Base-by-base conservation (phyloP, 2,329 filamentous ascomycete genomes). In the Sporothrix protearum region DNA sequence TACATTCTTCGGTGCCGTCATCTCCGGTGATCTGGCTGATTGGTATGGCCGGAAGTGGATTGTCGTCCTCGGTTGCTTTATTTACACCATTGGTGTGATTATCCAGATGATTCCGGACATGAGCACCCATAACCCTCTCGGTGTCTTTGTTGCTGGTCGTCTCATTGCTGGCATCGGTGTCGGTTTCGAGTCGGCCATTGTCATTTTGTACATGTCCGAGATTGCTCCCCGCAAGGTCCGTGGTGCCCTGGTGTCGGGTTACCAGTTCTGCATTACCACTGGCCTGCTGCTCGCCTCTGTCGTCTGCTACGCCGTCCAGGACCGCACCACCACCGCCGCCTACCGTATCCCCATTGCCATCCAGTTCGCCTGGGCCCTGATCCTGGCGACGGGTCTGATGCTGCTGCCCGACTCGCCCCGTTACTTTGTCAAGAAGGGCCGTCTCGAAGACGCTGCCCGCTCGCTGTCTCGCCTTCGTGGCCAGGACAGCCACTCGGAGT, bases 181-280 rank as follows among this genome's bases (percentile, higher is more conserved):
- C 77, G 92, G 92, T 78, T 93, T 93, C 79, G 91, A 92, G 76
- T 93, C 91, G 9, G 91, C 92, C 77, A 89, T 93, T 77, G 89
- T 94, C 80, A 92, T 94, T 78, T 85, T 94, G 73, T 94, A 96
- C 87, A 95, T 96, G 92, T 93, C 90, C 66, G 92, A 94, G 82
- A 92, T 94, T 78, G 82, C 83, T 74, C 90, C 91, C 72, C 87
- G 86, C 80, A 92, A 92, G 80, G 90, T 96, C 75, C 79, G 79
- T 73, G 79, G 79, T 69, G 78, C 79, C 61, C 76, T 81, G 71
- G 87, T 91, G 22, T 83, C 86, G 1, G 88, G 86, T 33, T 92
- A 92, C 80, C 91, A 92, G 80, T 86, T 92, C 45, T 89, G 92
- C 81, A 90, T 92, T 78, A 92, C 90, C 1, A 83, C 92, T 45